phyloP scores from a whole-genome alignment of 164 flowering plant genomes.

The Malania oleifera region DNA sequence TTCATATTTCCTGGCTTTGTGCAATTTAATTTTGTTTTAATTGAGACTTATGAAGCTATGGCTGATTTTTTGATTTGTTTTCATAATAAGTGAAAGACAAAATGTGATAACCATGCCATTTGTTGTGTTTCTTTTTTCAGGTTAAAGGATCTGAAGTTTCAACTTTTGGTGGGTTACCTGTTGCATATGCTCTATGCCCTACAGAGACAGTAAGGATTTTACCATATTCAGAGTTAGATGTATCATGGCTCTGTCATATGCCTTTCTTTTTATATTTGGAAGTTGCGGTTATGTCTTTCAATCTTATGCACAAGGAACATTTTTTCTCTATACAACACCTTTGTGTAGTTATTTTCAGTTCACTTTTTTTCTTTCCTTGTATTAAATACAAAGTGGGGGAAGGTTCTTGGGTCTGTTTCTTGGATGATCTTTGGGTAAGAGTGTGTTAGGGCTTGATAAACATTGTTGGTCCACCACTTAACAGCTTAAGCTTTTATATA shows the following conservation, averaged over 20 bases:
- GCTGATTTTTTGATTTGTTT: background rate
- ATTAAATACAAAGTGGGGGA: too few relatives aligned
- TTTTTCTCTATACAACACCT: background rate
- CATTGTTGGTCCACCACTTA: too few relatives aligned
- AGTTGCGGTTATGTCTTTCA: background rate
- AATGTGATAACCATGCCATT: background rate
- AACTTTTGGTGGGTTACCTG: constrained; percentile 60
- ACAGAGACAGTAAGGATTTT: constrained; percentile 64
- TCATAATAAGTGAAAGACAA: background rate
- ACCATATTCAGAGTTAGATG: constrained; percentile 1
- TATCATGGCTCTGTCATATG: background rate
- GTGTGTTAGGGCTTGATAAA: too few relatives aligned
- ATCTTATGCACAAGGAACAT: background rate
- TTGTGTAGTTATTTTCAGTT: too few relatives aligned
- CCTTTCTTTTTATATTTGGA: too few relatives aligned
- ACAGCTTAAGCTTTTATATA: too few relatives aligned
- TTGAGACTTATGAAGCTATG: background rate
- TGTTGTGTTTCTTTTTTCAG: constrained; percentile 31
- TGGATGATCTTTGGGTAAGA: too few relatives aligned
- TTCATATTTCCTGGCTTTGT: too few relatives aligned
- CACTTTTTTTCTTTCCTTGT: too few relatives aligned
- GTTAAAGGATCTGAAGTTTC: constrained; percentile 80
- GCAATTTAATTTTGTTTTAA: background rate
- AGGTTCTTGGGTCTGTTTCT: too few relatives aligned
- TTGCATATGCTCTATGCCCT: constrained; percentile 74